phyloP scores from a whole-genome alignment of 805 yeast species.

The Zygosaccharomyces rouxii region DNA sequence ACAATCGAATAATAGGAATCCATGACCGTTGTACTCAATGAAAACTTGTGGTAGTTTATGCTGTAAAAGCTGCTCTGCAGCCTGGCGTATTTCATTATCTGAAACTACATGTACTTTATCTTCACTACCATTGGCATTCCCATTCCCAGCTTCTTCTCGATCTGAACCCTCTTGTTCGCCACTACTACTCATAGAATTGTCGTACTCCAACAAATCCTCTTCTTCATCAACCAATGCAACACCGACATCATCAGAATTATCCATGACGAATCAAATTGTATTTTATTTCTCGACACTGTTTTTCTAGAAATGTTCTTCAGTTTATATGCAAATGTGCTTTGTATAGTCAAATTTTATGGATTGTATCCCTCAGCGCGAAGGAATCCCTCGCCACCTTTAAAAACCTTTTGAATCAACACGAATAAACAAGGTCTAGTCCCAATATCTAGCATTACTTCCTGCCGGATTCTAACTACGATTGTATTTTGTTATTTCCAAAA shows the following conservation, averaged over 20 bases:
- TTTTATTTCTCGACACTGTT: background rate
- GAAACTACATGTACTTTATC: constrained; percentile 10
- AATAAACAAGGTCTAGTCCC: background rate
- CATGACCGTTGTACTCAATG: constrained; percentile 21
- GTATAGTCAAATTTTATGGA: background rate
- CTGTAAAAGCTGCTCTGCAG: constrained; percentile 23
- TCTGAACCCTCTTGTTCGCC: constrained; percentile 9
- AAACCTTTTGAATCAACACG: background rate
- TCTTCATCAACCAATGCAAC: constrained; percentile 18
- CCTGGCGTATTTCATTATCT: constrained; percentile 19
- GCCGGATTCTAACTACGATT: background rate
- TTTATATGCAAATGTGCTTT: background rate
- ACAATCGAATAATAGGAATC: constrained; percentile 24
- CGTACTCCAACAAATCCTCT: constrained; percentile 16
- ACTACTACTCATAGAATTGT: constrained; percentile 10
- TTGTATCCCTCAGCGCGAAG: constrained; percentile 6
- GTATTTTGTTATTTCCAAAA: background rate
- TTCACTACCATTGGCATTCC: constrained; percentile 5
- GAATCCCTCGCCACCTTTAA: background rate
- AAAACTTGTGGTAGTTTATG: constrained; percentile 18
- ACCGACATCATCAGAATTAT: constrained; percentile 8
- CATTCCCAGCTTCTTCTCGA: constrained; percentile 3
- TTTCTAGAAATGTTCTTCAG: background rate
- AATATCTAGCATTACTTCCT: background rate
- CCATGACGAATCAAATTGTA: background rate